phyloP scores from a whole-genome alignment of 2,329 filamentous ascomycete species.

The Fusarium dimerum region DNA sequence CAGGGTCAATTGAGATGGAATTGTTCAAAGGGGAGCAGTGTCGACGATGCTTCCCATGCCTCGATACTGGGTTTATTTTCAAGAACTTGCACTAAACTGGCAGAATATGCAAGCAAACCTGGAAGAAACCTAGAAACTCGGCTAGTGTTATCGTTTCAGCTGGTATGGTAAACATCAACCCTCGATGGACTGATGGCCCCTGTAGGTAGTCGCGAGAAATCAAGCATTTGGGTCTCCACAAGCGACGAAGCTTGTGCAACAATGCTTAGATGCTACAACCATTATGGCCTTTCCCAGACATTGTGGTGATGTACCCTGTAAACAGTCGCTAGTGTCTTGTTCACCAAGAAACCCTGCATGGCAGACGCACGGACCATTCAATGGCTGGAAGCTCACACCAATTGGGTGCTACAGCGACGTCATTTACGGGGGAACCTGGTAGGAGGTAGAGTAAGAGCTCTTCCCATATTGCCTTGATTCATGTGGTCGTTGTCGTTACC shows the following conservation, averaged over 20 bases:
- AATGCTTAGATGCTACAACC: no score
- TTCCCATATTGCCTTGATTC: constrained; percentile 1
- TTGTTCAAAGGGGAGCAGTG: no score
- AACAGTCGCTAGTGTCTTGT: background rate
- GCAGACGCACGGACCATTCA: constrained; percentile 13
- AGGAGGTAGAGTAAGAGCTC: constrained; percentile 12
- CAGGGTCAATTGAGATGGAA: no score
- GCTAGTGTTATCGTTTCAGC: background rate
- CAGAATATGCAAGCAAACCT: constrained; percentile 2
- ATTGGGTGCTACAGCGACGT: constrained; percentile 18
- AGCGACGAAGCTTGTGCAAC: background rate
- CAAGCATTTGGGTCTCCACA: background rate
- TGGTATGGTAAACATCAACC: no score
- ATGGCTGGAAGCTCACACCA: constrained; percentile 9
- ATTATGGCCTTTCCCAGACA: background rate
- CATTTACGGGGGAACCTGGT: constrained; percentile 11
- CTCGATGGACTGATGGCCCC: background rate
- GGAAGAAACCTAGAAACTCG: constrained; percentile 17
- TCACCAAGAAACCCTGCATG: constrained; percentile 1
- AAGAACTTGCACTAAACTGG: background rate
- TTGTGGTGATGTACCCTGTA: background rate
- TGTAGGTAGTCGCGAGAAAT: background rate
- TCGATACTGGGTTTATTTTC: no score
- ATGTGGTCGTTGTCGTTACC: no score
- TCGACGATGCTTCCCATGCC: no score